Evolutionary conservation across 148 eudicot species (phyloP), one percentile per base, ranked within the genome.

Genomic region (Spergularia marina): DNA sequence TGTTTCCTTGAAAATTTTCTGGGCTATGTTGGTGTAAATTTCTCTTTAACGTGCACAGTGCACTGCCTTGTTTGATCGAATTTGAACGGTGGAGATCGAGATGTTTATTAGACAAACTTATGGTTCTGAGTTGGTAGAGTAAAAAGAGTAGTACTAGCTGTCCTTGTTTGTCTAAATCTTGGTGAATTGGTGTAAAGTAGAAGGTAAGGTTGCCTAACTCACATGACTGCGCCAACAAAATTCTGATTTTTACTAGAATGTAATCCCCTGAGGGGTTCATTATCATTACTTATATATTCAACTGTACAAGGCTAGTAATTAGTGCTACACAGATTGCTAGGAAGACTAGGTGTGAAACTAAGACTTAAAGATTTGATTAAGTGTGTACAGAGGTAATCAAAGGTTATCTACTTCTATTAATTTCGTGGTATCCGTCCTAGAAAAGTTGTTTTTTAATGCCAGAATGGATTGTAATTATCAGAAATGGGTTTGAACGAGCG

Each of bases 121-220:
- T 34, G 65, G 12, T 11, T 25, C 60, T 70, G 73, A 15, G 10
- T 71, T 54, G 13, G 21, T 52, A 68, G 36, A 15, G 34, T 1
- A 30, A 30, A 30, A 30, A 30, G 34, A 30, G n/a, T n/a, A 30
- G 34, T 30, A 41, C 20, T 36, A 58, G 53, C 55, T 69, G 53
- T 80, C 52, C 40, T 49, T 52, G 34, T 65, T 65, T 65, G 51
- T 39, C 52, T 14, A 40, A 15, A 2, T 10, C 52, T 61, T 30
- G 34, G 34, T 30, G 34, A 30, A 44, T 6, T 63, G 30, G 12
- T 63, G 49, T 41, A 66, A 41, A 8, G 25, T 66, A n/a, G 53
- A 66, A 10, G 70, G 70, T 66, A 7, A 66, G 53, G 70, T 66
- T 66, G 51, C 53, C 53, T 44, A 66, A 52, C 69, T 65, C 20